Conservation (phyloP, 2,329 filamentous ascomycete species). For the Lithohypha guttulata region DNA sequence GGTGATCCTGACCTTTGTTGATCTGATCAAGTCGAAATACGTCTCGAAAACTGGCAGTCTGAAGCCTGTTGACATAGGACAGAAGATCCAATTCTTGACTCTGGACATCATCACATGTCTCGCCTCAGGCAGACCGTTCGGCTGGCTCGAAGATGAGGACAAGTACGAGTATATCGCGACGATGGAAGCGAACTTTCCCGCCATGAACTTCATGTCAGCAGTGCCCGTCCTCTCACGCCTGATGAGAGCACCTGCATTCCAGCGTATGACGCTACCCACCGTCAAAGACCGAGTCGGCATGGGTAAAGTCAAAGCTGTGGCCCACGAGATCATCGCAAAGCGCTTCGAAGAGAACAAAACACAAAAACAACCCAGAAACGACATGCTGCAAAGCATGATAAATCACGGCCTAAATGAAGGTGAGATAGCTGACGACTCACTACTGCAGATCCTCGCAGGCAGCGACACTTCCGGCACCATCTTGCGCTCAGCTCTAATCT, state of each 20-base stretch:
- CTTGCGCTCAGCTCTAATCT: constrained; percentile 14
- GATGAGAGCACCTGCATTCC: too few species aligned
- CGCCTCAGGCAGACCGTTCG: constrained; percentile 41
- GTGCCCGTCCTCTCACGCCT: too few species aligned
- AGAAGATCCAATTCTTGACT: constrained; percentile 44
- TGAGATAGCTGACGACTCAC: constrained; percentile 14
- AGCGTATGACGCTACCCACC: too few species aligned
- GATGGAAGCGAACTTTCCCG: constrained; percentile 29
- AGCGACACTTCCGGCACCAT: constrained; percentile 16
- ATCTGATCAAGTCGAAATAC: constrained; percentile 36
- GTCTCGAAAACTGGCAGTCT: constrained; percentile 25
- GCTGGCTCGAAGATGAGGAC: constrained; percentile 38
- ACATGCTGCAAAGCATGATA: constrained; percentile 12
- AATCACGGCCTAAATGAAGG: constrained; percentile 13
- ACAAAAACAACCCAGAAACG: constrained; percentile 7
- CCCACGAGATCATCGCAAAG: constrained; percentile 22
- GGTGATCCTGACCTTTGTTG: constrained; percentile 39
- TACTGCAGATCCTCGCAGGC: constrained; percentile 15
- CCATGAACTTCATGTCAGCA: too few species aligned
- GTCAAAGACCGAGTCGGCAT: constrained; percentile 13
- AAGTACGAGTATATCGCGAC: constrained; percentile 31
- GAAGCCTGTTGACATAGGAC: constrained; percentile 35
- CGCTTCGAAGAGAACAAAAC: constrained; percentile 8
- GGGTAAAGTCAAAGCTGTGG: constrained; percentile 14
- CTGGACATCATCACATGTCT: constrained; percentile 47